Base-by-base conservation (phyloP, 768 basidiomycete genomes). In the Lentinula raphanica region DNA sequence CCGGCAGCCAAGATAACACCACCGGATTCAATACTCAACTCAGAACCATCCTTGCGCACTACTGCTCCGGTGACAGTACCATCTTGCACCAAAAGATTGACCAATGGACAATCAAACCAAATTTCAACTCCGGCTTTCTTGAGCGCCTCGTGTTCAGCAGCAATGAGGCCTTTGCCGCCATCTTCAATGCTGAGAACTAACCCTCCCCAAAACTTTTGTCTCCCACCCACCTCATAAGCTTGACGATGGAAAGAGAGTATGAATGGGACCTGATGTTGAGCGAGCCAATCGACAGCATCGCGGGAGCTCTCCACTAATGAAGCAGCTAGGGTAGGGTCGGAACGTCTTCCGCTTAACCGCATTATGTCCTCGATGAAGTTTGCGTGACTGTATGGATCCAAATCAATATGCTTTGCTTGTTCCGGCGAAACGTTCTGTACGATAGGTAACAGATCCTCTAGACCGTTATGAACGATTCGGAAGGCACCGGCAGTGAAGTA, bases 401-500 rank as follows among this genome's bases (percentile, higher is more conserved):
- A 69, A 59, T 87, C 86, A 66, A 83, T 84, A 58, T 68, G 72
- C 6, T 65, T 62, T 1, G 70, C 77, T 48, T 76, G 70, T 36
- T 76, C 75, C 23, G 75, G 61, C 1, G 78, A 65, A 40, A 77
- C 79, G 59, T 80, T 81, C 49, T 65, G 69, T 21, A 87, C 78
- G 59, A 87, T 68, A 3, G 79, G 71, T 23, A 86, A 74, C 35
- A 88, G 75, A 67, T 87, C 85, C 3, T 69, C 61, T n/a, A 88
- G 73, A 1, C 86, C 87, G 15, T 59, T 71, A 62, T 88, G 87
- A 3, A 79, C 82, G 11, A 82, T 86, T 54, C 87, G 82, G 64
- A 82, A 77, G 6, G 86, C 84, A 21, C 86, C 86, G 9, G 86
- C 85, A 29, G 86, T 87, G 71, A 88, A 88, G 69, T 82, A 86